A percentile compares a stretch with the other conserved stretches of the same genome.
Conservation (phyloP, 2,329 filamentous ascomycete genomes). For the Fusarium begoniae region DNA sequence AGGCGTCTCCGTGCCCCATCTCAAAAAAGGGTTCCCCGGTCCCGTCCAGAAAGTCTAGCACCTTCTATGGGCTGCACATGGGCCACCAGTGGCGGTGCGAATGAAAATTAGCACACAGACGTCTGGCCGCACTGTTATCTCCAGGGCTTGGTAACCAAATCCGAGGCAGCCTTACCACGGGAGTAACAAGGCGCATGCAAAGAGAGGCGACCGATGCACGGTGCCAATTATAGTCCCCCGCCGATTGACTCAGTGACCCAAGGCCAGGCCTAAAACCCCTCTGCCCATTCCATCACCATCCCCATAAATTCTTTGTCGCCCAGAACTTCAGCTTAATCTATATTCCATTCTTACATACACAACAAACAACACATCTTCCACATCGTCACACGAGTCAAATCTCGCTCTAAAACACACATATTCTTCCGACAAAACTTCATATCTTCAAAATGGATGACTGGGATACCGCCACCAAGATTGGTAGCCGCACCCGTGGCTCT, state of each 20-base stretch:
- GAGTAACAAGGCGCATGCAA: slow-evolving; percentile 18
- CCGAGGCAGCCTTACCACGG: slow-evolving; percentile 21
- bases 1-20: slow-evolving; percentile 10
- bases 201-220: slow-evolving; percentile 34
- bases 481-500: slow-evolving; percentile 79
- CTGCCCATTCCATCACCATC: slow-evolving; percentile 45
- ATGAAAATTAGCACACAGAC: slow-evolving; percentile 13
- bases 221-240: slow-evolving; percentile 40
- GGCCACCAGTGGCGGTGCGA: slow-evolving; percentile 39
- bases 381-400: background rate
- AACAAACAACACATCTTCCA: slow-evolving; percentile 21
- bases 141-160: background rate
- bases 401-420: background rate
- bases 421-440: slow-evolving; percentile 51
- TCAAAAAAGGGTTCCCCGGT: background rate
- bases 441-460: slow-evolving; percentile 72
- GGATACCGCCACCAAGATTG: slow-evolving; percentile 92
- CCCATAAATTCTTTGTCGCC: slow-evolving; percentile 43
- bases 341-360: slow-evolving; percentile 20
- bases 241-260: slow-evolving; percentile 51
- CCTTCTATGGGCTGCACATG: slow-evolving; percentile 39
- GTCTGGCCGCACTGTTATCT: background rate
- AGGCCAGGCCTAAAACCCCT: slow-evolving; percentile 23
- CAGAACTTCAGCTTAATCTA: slow-evolving; percentile 31
- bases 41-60: slow-evolving; percentile 40